Base-by-base conservation (phyloP, 2,329 filamentous ascomycete genomes). In the Ambrosiella xylebori region DNA sequence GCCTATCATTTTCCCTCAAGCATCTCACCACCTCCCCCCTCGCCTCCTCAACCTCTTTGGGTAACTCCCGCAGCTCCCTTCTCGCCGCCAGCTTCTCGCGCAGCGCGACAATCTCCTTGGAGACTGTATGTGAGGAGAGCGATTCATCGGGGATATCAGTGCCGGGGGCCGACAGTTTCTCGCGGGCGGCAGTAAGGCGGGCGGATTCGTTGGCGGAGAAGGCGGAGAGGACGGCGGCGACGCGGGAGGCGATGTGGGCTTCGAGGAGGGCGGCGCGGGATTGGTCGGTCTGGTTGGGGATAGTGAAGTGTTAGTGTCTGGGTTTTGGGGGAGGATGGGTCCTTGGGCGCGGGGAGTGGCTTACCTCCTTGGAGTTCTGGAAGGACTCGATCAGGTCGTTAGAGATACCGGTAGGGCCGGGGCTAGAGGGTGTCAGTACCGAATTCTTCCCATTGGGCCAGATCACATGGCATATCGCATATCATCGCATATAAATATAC, bases 181-280 rank as follows among this genome's bases (percentile, higher is more conserved):
- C 80, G 66, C 85, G 80, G 61, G 87, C 79, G 59, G 81, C 74
- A 64, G 77, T 75, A 63, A 95, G 82, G 60, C 82, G 80, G 54
- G 82, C 76, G 63, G 80, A 72, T 68, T 91, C 85, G 65, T 83
- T 75, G 63, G 81, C 77, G 68, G 84, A 83, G 63, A 95, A 81
- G 65, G 83, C 84, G 71, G 85, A 82, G 64, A 97, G 87, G 73
- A 96, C 90, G 65, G 82, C 77, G 66, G 85, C 81, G 61, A 96
- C 88, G 71, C 91, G 90, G 68, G 81, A 75, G 74, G 96, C 90
- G 70, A 95, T 84, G 66, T 91, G 85, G 63, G 93, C 81, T 73
- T 97, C 91, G 70, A 88, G 74, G 67, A 84, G 76, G 72, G 87
- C 87, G 66, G 85, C 79, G 68, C 91, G 89, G 63, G 88, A 90